A percentile compares a stretch with the other conserved stretches of the same genome.
Evolutionary conservation across 345 rosid species (phyloP).

Genomic region (Syzygium oleosum): DNA sequence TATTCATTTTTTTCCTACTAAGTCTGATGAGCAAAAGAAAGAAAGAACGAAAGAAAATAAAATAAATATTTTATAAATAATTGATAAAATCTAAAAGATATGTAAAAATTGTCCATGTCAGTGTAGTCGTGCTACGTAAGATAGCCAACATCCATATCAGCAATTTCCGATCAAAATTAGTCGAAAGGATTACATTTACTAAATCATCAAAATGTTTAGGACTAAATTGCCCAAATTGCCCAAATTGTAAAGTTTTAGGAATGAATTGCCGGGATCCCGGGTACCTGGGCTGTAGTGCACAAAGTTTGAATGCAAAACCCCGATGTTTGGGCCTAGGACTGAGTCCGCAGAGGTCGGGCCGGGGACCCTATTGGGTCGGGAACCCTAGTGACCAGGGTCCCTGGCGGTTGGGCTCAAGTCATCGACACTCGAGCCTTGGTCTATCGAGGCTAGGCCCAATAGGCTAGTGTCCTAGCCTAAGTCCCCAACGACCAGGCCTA

Average conservation of each 20-base stretch:
- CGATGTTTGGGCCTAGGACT: too few relatives aligned
- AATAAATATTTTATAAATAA: background rate
- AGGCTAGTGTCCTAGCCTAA: too few relatives aligned
- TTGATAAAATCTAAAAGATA: background rate
- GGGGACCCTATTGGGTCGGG: too few relatives aligned
- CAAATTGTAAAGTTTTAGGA: background rate
- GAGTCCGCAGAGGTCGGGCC: too few relatives aligned
- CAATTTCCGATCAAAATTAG: accelerated
- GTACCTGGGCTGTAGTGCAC: too few relatives aligned
- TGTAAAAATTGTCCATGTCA: background rate
- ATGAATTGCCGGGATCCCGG: background rate
- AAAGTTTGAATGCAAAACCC: too few relatives aligned
- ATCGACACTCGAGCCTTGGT: too few relatives aligned
- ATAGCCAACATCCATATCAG: accelerated
- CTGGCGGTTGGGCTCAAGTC: too few relatives aligned
- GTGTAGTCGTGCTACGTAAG: accelerated
- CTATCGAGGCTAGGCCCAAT: too few relatives aligned
- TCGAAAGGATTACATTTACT: background rate
- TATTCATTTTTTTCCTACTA: background rate
- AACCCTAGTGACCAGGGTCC: too few relatives aligned
- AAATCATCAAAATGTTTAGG: background rate
- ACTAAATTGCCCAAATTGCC: background rate
- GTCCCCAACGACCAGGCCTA: too few relatives aligned
- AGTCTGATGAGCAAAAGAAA: background rate
- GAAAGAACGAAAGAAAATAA: background rate